Evolutionary conservation across 75 land plant genomes (phyloP), one percentile per base, ranked within the genome.

Genomic region (Pseudotsuga menziesii): DNA sequence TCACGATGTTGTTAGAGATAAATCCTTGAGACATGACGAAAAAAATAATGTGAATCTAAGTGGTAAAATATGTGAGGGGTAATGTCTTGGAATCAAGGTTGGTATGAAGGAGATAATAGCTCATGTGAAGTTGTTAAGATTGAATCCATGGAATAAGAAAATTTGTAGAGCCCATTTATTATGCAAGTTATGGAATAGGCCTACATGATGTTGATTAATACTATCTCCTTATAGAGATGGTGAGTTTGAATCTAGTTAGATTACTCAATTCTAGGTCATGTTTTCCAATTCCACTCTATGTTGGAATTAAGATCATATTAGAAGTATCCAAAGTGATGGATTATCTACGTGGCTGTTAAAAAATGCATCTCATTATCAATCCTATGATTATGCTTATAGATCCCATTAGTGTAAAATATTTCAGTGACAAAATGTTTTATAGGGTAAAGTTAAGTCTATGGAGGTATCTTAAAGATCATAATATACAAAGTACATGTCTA

Each of bases 271-370:
- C 52, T 27, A 17, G 55, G 58, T 22, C 64, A 44, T 4, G 35
- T 57, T 26, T 25, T 57, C 13, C 80, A 36, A 69, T 82, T 61
- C 41, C 81, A 12, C 71, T 82, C 9, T 15, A 57, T 23, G 75
- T 52, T 8, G 44, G 75, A 4, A 74, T 82, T 0, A 76, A 82
- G 57, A 82, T 82, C 26, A 82, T 82, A 81, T 52, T 82, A 4
- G 81, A 82, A 29, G 78, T 78, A 57, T 81, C 83, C 35, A 71
- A 74, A 74, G 83, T 75, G 32, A 57, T 82, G 81, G 75, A 82
- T 56, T 82, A 82, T 61, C 48, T 82, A 67, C 80, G 78, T 71
- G 73, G 74, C 39, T 61, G 73, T 20, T 60, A 56, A 52, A 56
- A 79, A 25, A 79, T 82, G 57, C 83, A 78, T 62, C 48, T 74